Conservation (phyloP, 257 asterid species). For the Nicotiana noctiflora region DNA sequence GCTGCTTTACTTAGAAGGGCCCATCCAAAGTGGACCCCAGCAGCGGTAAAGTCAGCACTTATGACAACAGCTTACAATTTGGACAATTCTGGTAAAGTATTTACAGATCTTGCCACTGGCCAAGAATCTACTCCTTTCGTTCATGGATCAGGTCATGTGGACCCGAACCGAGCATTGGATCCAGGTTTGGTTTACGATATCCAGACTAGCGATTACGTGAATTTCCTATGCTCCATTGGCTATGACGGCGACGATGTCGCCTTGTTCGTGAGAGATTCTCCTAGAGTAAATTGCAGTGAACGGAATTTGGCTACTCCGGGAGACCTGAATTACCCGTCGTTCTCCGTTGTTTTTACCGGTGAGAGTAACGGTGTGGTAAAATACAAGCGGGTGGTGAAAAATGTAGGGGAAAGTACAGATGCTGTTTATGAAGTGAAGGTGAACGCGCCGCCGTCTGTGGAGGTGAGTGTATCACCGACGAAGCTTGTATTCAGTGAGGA, state of each 20-base stretch:
- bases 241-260: conserved; percentile 39
- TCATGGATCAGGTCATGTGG: conserved; percentile 86
- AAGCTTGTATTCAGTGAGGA: conserved; percentile 46
- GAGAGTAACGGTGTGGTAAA: conserved; percentile 28
- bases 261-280: conserved; percentile 29
- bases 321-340: conserved; percentile 78
- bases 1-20: conserved; percentile 73
- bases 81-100: conserved; percentile 49
- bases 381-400: conserved; percentile 60
- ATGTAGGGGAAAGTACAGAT: conserved; percentile 44
- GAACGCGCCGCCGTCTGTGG: conserved; percentile 60
- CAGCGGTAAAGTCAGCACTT: conserved; percentile 81
- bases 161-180: conserved; percentile 67
- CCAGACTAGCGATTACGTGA: conserved; percentile 39
- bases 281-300: conserved; percentile 44
- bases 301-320: conserved; percentile 52
- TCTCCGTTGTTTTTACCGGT: conserved; percentile 53
- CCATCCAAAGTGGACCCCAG: conserved; percentile 65
- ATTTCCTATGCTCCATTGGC: conserved; percentile 71
- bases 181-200: conserved; percentile 83
- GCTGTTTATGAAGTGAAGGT: conserved; percentile 61
- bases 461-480: conserved; percentile 62
- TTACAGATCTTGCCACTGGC: conserved; percentile 83
- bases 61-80: conserved; percentile 73
- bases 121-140: conserved; percentile 45